Evolutionary conservation across 2,329 filamentous ascomycete species (phyloP), one percentile per base, ranked within the genome.

Genomic region (Sporothrix brunneoviolacea): DNA sequence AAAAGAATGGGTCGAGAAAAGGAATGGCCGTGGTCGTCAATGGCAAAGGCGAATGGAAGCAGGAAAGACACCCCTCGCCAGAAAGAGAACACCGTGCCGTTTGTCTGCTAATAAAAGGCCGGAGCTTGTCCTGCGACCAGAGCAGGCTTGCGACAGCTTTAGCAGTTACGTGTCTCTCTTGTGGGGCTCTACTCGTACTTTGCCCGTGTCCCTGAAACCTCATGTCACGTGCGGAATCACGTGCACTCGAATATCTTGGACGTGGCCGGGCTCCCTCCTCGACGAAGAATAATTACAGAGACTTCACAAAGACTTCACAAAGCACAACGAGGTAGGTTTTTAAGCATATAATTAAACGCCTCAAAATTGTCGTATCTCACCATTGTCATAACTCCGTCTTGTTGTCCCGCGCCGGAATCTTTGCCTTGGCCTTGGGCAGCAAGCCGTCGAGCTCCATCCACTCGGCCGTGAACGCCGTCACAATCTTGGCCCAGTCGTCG

Each of bases 401-500:
- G 12, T 5, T 19, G 43, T 15, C 15, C 15, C 35, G 35, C 13
- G n/a, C 13, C 6, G 4, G 4, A n/a, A 6, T 3, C 35, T n/a
- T 12, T 4, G 35, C 35, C 22, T 37, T 15, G 16, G 5, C n/a
- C 18, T 33, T 21, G 12, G 50, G 46, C 9, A 59, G 33, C 16
- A 58, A 33, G 9, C 59, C 61, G 36, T 66, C 64, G 54, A 97
- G 68, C 58, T 95, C 91, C 79, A 97, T 80, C 90, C 91, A 97
- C 68, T 97, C 91, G 0, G 87, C 84, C 30, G 83, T 79, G 70
- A 97, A 98, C 0, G 83, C 91, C 1, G 86, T 84, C 7, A 91
- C 74, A 43, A 98, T 83, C 64, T 79, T 83, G 16, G 86, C 81
- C 93, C 93, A 98, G 66, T 98, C 93, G 60, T 86, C 79, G 32